These are phyloP conservation scores for Trichoderma polysporum DNA, from an alignment of 2,329 filamentous ascomycete species.

Conservation along the genomic window DNA sequence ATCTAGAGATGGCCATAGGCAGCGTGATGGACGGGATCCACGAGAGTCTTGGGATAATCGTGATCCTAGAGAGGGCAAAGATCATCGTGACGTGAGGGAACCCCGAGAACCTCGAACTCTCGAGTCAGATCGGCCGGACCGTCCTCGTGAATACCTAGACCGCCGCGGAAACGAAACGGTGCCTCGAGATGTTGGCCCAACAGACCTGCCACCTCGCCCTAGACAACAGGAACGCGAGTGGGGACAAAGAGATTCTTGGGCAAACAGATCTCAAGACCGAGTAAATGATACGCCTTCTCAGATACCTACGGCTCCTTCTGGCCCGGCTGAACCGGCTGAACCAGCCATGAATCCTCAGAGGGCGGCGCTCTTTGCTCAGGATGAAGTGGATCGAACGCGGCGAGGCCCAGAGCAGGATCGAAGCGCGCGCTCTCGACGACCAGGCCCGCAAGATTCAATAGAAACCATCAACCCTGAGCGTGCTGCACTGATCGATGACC, in stretches of 20 bases:
- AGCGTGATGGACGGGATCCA: slow-evolving; percentile 33
- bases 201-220: slow-evolving; percentile 38
- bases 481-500: slow-evolving; percentile 46
- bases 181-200: slow-evolving; percentile 28
- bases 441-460: slow-evolving; percentile 30
- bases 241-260: slow-evolving; percentile 32
- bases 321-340: slow-evolving; percentile 36
- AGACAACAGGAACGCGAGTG: slow-evolving; percentile 46
- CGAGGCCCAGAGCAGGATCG: slow-evolving; percentile 35
- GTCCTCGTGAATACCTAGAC: slow-evolving; percentile 46
- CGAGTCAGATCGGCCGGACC: slow-evolving; percentile 43
- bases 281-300: slow-evolving; percentile 31
- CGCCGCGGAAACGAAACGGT: slow-evolving; percentile 42
- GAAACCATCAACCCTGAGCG: slow-evolving; percentile 50
- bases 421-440: slow-evolving; percentile 30
- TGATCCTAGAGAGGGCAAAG: slow-evolving; percentile 35
- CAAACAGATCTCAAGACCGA: slow-evolving; percentile 31
- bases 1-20: slow-evolving; percentile 26
- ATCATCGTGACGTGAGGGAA: slow-evolving; percentile 38
- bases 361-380: slow-evolving; percentile 48
- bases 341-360: slow-evolving; percentile 57
- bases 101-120: slow-evolving; percentile 38
- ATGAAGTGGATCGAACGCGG: slow-evolving; percentile 29
- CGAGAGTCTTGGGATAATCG: slow-evolving; percentile 33
- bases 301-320: slow-evolving; percentile 28